phyloP scores from a whole-genome alignment of 2,329 filamentous ascomycete genomes.

The Phyllachora maydis region DNA sequence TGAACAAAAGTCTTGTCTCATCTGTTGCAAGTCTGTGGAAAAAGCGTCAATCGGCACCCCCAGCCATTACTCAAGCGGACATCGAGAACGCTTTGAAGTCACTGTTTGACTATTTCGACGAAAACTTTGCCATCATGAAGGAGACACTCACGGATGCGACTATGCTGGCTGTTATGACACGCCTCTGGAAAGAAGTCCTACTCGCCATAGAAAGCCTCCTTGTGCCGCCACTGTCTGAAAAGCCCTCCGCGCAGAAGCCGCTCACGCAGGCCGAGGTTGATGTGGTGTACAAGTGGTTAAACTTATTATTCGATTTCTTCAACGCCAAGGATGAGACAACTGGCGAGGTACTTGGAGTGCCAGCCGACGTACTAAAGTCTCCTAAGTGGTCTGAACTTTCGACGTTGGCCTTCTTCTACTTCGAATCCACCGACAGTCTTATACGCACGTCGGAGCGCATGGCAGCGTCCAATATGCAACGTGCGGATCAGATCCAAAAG shows the following conservation, averaged over 20 bases:
- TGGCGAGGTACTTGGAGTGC: conserved; percentile 69
- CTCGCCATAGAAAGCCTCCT: conserved; percentile 77
- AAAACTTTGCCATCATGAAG: conserved; percentile 99
- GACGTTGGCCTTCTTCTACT: conserved; percentile 96
- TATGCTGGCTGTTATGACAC: conserved; percentile 98
- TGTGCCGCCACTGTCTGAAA: conserved; percentile 87
- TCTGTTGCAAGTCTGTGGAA: conserved; percentile 52
- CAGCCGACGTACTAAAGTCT: conserved; percentile 79
- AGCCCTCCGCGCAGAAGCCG: conserved; percentile 68
- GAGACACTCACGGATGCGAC: conserved; percentile 81
- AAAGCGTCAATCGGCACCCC: conserved; percentile 31
- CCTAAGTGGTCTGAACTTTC: conserved; percentile 97
- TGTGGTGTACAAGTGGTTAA: conserved; percentile 85
- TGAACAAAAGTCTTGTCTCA: conserved; percentile 50
- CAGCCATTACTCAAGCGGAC: conserved; percentile 47
- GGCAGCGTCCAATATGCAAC: conserved; percentile 66
- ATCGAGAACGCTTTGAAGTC: conserved; percentile 66
- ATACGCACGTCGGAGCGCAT: conserved; percentile 93
- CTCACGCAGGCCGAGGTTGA: conserved; percentile 78
- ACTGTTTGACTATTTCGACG: conserved; percentile 86
- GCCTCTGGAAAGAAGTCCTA: conserved; percentile 93
- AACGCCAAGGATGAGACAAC: conserved; percentile 67
- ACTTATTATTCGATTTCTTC: conserved; percentile 86
- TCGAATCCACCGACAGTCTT: conserved; percentile 74
- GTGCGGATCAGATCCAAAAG: conserved; percentile 45